These are phyloP conservation scores for Psilocybe mexicana DNA, from an alignment of 1,284 basidiomycete genomes.

Conservation along the genomic window DNA sequence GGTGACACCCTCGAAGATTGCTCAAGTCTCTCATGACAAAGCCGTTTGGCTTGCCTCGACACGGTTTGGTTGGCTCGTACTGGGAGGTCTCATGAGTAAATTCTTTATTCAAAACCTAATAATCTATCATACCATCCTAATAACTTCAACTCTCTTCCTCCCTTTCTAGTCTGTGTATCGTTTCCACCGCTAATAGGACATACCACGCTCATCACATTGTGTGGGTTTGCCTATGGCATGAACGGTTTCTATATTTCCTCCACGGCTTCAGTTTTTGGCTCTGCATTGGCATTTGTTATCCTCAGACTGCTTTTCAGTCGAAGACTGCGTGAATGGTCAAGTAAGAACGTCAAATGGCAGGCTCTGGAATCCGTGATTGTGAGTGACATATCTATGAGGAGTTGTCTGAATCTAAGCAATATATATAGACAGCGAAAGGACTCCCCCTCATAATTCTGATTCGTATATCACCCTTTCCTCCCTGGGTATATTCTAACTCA, in stretches of 20 bases:
- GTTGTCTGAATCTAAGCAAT: background rate
- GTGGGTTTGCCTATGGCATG: slow-evolving; percentile 83
- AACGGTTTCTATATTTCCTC: slow-evolving; percentile 69
- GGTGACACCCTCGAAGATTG: slow-evolving; percentile 63
- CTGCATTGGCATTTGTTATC: slow-evolving; percentile 61
- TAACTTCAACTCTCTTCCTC: no score
- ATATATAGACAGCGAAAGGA: slow-evolving; percentile 60
- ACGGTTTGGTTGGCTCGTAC: slow-evolving; percentile 62
- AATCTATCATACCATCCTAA: background rate
- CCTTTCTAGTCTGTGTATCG: slow-evolving; percentile 51
- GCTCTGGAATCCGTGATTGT: slow-evolving; percentile 78
- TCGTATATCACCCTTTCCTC: slow-evolving; percentile 80
- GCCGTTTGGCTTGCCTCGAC: slow-evolving; percentile 62
- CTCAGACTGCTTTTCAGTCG: slow-evolving; percentile 62
- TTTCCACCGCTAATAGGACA: slow-evolving; percentile 83
- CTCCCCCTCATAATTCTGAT: slow-evolving; percentile 78
- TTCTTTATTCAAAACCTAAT: background rate
- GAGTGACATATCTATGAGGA: slow-evolving; percentile 29
- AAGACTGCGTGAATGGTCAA: slow-evolving; percentile 57
- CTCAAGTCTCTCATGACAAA: slow-evolving; percentile 69
- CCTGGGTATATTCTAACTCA: slow-evolving; percentile 80
- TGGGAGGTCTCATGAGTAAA: slow-evolving; percentile 53
- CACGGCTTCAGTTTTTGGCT: slow-evolving; percentile 63
- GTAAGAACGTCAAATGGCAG: slow-evolving; percentile 69
- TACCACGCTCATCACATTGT: slow-evolving; percentile 63